Evolutionary conservation across 2,329 filamentous ascomycete genomes (phyloP).

Genomic region (Trichoderma breve): DNA sequence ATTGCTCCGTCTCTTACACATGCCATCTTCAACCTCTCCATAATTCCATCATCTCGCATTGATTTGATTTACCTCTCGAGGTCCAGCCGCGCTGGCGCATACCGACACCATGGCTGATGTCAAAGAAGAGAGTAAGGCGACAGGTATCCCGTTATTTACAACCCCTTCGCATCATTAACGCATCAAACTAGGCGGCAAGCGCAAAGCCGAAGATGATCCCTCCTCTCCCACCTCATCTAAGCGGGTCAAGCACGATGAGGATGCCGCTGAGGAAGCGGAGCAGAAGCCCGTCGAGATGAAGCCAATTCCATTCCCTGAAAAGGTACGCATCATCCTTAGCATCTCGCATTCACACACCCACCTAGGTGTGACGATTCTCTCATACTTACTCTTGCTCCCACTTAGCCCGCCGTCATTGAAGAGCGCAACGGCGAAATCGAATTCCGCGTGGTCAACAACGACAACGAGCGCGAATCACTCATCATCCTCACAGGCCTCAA

Average conservation of each 20-base stretch:
- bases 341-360: not conserved
- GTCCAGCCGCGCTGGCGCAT: not conserved
- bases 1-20: not conserved
- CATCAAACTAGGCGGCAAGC: conserved; percentile 54
- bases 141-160: not conserved
- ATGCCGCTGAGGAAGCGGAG: conserved; percentile 28
- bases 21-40: not conserved
- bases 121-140: conserved; percentile 42
- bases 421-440: conserved; percentile 93
- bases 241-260: conserved; percentile 54
- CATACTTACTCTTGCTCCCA: not conserved
- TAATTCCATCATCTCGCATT: not conserved
- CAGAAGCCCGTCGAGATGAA: conserved; percentile 54
- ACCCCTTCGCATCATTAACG: not conserved
- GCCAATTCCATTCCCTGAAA: conserved; percentile 84
- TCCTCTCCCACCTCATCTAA: conserved; percentile 62
- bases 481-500: conserved; percentile 95
- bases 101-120: conserved; percentile 27
- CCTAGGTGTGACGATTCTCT: not conserved
- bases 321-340: conserved; percentile 50
- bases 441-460: conserved; percentile 97
- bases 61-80: not conserved
- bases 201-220: conserved; percentile 69
- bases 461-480: conserved; percentile 79
- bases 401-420: conserved; percentile 81